Evolutionary conservation across 257 asterid species (phyloP).

Genomic region (Solanum habrochaites): DNA sequence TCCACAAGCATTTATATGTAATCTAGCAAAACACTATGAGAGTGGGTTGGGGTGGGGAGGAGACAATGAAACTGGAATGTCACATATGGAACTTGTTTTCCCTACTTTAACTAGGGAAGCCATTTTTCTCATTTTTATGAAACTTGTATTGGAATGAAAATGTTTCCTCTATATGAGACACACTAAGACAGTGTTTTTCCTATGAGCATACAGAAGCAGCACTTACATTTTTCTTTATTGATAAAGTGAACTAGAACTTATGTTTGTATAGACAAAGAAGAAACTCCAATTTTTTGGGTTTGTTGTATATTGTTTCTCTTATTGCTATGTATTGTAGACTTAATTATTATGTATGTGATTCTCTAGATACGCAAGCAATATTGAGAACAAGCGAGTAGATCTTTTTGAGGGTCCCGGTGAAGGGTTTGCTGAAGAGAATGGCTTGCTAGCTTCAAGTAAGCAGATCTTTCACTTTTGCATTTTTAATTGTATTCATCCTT

Average conservation of each 20-base stretch:
- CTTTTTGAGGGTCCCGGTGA: conserved; percentile 93
- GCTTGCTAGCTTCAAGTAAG: conserved; percentile 87
- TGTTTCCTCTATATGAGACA: not conserved
- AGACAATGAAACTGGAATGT: not conserved
- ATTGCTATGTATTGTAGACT: not conserved
- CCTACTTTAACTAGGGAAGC: not conserved
- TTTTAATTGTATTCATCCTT: not conserved
- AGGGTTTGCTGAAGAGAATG: conserved; percentile 87
- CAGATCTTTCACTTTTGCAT: not conserved
- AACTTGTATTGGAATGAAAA: not conserved
- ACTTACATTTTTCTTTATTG: not conserved
- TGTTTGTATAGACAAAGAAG: not conserved
- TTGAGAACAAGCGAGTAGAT: conserved; percentile 86
- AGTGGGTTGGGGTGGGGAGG: not conserved
- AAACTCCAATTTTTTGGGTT: not conserved
- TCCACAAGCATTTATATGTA: not conserved
- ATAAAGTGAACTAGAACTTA: not conserved
- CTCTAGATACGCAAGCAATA: conserved; percentile 71
- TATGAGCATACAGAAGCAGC: not conserved
- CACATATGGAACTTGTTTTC: not conserved
- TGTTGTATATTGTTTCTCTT: not conserved
- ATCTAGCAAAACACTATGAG: not conserved
- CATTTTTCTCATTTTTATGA: not conserved
- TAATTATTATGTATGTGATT: conserved; percentile 13
- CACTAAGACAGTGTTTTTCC: not conserved